Evolutionary conservation across 305 asterid species (phyloP).

Genomic region (Fraxinus dipetala): DNA sequence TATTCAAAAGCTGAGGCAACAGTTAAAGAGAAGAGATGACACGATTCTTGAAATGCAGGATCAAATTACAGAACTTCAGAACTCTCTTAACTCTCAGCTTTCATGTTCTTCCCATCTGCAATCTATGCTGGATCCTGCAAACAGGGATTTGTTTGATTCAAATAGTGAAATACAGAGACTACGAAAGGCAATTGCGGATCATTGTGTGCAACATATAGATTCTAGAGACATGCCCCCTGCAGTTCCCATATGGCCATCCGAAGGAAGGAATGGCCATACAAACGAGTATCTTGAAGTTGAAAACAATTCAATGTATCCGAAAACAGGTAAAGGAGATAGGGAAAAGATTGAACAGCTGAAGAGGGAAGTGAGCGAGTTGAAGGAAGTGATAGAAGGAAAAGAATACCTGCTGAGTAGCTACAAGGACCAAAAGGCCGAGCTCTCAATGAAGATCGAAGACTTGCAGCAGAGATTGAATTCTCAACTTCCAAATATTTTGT

Average conservation of each 20-base stretch:
- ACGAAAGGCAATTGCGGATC: conserved; percentile 87
- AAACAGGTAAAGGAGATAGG: conserved; percentile 44
- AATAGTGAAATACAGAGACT: conserved; percentile 87
- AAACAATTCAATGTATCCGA: conserved; percentile 34
- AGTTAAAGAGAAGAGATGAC: conserved; percentile 86
- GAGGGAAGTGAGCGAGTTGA: conserved; percentile 70
- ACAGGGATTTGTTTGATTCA: conserved; percentile 75
- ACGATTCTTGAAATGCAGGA: conserved; percentile 93
- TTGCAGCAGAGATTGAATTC: conserved; percentile 84
- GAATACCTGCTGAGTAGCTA: conserved; percentile 81
- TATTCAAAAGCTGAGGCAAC: conserved; percentile 86
- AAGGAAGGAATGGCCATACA: conserved; percentile 45
- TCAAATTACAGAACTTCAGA: conserved; percentile 70
- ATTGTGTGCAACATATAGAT: conserved; percentile 54
- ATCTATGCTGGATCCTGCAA: conserved; percentile 66
- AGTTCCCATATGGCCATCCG: conserved; percentile 60
- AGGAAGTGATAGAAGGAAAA: conserved; percentile 79
- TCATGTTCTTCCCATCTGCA: conserved; percentile 77
- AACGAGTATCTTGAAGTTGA: conserved; percentile 56
- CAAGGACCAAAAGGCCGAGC: conserved; percentile 86
- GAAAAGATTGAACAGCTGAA: conserved; percentile 71
- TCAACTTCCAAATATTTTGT: conserved; percentile 83
- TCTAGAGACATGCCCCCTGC: conserved; percentile 44
- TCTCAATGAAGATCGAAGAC: conserved; percentile 72
- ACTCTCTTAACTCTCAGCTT: conserved; percentile 52